Percentiles rank a stretch among this genome's conserved stretches.
phyloP scores from a whole-genome alignment of 1,284 basidiomycete species.

The Austroboletus sp. region DNA sequence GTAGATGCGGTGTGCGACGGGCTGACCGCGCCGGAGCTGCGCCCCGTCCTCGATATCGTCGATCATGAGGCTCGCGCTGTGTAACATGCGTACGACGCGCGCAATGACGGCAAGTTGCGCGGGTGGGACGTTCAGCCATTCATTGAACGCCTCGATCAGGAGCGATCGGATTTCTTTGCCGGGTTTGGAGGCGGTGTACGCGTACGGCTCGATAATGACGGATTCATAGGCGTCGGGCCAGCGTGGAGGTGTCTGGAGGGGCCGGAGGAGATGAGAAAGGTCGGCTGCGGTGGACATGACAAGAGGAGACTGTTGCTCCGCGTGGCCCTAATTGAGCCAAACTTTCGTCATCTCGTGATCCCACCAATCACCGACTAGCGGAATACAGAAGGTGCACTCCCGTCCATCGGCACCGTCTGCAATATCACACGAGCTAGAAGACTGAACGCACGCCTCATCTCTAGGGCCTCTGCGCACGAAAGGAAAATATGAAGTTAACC shows the following conservation, averaged over 20 bases:
- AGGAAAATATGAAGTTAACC: too few species aligned
- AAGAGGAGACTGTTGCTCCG: neutral
- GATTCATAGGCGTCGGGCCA: constrained; percentile 25
- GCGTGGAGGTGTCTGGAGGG: constrained; percentile 18
- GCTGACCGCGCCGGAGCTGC: constrained; percentile 80
- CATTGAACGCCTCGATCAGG: constrained; percentile 91
- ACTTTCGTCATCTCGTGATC: too few species aligned
- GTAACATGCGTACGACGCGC: constrained; percentile 85
- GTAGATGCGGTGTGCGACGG: constrained; percentile 92
- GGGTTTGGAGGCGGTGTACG: constrained; percentile 77
- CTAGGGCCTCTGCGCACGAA: too few species aligned
- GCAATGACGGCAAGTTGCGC: constrained; percentile 70
- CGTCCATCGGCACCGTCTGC: too few species aligned
- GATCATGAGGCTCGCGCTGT: constrained; percentile 91
- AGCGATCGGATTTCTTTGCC: constrained; percentile 91
- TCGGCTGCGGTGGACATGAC: constrained; percentile 17
- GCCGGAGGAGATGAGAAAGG: constrained; percentile 19
- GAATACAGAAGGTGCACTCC: too few species aligned
- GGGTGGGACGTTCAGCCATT: constrained; percentile 80
- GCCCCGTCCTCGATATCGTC: constrained; percentile 98
- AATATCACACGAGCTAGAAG: too few species aligned
- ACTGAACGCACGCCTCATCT: too few species aligned
- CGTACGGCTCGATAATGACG: constrained; percentile 83
- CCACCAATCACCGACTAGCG: too few species aligned
- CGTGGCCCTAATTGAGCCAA: neutral